Percentiles rank a stretch among this genome's conserved stretches.
Evolutionary conservation across 257 asterid species (phyloP).

Genomic region (Penstemon davidsonii): DNA sequence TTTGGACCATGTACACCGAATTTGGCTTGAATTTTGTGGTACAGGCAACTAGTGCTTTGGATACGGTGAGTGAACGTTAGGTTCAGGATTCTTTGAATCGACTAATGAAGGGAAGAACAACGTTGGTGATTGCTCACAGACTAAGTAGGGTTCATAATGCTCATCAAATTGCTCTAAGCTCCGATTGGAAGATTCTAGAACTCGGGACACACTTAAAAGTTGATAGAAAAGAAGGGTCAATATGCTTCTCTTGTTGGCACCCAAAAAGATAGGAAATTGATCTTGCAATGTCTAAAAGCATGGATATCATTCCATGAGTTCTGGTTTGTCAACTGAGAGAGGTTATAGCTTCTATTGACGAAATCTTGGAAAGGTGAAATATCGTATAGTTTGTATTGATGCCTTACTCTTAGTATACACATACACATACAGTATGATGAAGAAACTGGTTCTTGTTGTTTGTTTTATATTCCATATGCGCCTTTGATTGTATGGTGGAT

Average conservation of each 20-base stretch:
- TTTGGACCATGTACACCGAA: background rate
- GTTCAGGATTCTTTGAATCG: conserved; percentile 90
- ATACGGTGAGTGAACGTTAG: conserved; percentile 79
- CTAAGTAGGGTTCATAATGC: conserved; percentile 95
- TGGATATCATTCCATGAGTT: background rate
- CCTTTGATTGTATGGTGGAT: too few relatives aligned
- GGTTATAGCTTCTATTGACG: too few relatives aligned
- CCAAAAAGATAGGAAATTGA: conserved; percentile 46
- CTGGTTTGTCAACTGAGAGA: background rate
- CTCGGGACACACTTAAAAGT: conserved; percentile 80
- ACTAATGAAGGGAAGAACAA: conserved; percentile 93
- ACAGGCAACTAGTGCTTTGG: too few relatives aligned
- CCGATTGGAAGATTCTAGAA: conserved; percentile 83
- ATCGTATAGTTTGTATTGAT: too few relatives aligned
- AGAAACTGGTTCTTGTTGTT: too few relatives aligned
- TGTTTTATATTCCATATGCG: too few relatives aligned
- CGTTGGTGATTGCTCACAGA: conserved; percentile 94
- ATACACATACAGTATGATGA: too few relatives aligned
- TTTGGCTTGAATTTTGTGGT: conserved; percentile 21
- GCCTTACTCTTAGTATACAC: too few relatives aligned
- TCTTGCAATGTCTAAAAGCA: background rate
- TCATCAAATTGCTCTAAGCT: conserved; percentile 70
- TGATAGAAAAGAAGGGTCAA: conserved; percentile 65
- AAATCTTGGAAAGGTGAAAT: too few relatives aligned
- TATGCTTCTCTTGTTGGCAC: conserved; percentile 87